phyloP scores from a whole-genome alignment of 257 asterid species.

The Striga asiatica region DNA sequence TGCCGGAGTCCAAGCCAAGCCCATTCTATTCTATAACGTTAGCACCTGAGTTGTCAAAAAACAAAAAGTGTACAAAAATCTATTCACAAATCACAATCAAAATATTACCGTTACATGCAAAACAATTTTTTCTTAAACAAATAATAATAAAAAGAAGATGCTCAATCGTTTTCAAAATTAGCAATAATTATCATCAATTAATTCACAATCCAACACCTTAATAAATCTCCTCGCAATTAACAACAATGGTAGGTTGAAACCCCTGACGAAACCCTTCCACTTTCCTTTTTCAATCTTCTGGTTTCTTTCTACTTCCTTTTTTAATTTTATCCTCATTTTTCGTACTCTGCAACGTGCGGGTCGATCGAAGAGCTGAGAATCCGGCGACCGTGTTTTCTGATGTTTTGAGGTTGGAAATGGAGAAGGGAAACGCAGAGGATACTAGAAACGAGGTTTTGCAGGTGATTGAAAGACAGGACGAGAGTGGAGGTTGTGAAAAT shows the following conservation, averaged over 20 bases:
- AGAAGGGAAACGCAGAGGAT: constrained; percentile 29
- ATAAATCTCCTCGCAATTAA: constrained; percentile 1
- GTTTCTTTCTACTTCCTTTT: neutral
- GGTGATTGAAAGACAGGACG: constrained; percentile 22
- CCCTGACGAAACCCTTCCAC: neutral
- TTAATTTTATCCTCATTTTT: neutral
- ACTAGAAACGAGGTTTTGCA: constrained; percentile 26
- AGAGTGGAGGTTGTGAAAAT: constrained; percentile 12
- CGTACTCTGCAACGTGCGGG: neutral
- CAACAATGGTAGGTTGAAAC: neutral
- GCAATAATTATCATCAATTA: constrained; percentile 19
- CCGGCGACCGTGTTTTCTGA: constrained; percentile 10
- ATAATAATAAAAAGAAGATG: constrained; percentile 13
- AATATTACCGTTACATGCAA: constrained; percentile 48
- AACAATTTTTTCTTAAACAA: neutral
- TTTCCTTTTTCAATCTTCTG: neutral
- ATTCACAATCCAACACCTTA: constrained; percentile 27
- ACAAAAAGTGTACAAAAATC: neutral
- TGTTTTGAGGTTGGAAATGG: constrained; percentile 12
- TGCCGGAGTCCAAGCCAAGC: constrained; percentile 8
- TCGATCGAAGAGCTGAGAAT: neutral
- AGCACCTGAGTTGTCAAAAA: constrained; percentile 7
- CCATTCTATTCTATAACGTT: constrained; percentile 12
- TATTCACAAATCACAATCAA: constrained; percentile 11
- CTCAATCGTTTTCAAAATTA: constrained; percentile 18